Percentiles rank a stretch among this genome's conserved stretches.
Conservation (phyloP, 2,329 filamentous ascomycete species). For the Paecilomyces formosus region DNA sequence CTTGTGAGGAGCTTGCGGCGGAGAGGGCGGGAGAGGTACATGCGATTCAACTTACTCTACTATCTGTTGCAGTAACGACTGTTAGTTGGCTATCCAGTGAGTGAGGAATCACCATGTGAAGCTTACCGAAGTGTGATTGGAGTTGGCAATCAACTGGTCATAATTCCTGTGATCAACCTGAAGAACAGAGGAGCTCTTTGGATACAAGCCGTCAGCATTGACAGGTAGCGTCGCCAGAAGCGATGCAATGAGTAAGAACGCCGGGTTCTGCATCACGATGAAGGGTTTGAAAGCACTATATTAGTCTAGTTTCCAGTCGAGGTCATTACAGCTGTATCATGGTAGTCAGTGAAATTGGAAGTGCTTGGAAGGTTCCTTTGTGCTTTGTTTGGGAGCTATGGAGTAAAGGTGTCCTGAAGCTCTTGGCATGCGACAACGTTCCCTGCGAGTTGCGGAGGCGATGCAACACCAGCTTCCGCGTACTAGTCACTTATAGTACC, state of each 20-base stretch:
- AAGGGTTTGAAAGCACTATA: not conserved
- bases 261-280: conserved; percentile 34
- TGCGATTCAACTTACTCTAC: conserved; percentile 40
- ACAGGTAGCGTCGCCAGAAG: conserved; percentile 60
- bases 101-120: not conserved
- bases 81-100: conserved; percentile 10
- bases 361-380: not conserved
- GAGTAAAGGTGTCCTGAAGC: conserved; percentile 35
- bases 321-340: not conserved
- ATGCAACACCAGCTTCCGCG: too few species aligned
- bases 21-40: not conserved
- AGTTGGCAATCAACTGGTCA: conserved; percentile 73
- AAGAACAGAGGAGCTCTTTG: conserved; percentile 78
- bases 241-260: conserved; percentile 47
- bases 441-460: conserved; percentile 3
- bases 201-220: conserved; percentile 67
- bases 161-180: conserved; percentile 75
- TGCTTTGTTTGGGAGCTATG: conserved; percentile 6
- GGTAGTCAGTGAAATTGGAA: not conserved
- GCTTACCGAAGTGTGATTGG: conserved; percentile 83
- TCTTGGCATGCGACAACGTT: conserved; percentile 25
- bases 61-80: conserved; percentile 30
- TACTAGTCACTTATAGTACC: too few species aligned
- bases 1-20: conserved; percentile 9
- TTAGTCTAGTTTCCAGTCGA: not conserved